Base-by-base conservation (phyloP, 495 filamentous ascomycete genomes). In the Oidiodendron maius region DNA sequence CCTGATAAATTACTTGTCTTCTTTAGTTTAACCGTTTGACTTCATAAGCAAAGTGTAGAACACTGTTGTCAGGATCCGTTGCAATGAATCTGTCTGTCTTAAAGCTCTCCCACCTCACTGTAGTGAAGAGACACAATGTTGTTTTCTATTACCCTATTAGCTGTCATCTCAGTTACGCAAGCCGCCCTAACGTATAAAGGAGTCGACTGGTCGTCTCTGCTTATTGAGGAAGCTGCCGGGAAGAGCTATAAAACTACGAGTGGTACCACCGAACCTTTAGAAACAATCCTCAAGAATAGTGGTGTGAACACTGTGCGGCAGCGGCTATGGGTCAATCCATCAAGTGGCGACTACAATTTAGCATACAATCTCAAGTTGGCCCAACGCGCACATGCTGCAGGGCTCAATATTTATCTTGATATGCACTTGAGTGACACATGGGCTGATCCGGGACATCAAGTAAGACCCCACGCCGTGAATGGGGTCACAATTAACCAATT, bases 231-330 rank as follows among this genome's bases (percentile, higher is more conserved):
- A 60, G 67, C 71, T 6, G 62, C 70, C 1, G 83, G 82, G 1
- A 67, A 77, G 39, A 65, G 65, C 0, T 89, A 83, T 65, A 82
- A 76, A 58, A 78, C 73, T 41, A 50, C 64, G 0, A 69, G 67
- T 43, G 80, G 82, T 11, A 62, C 64, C 4, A 62, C 62, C 0
- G 66, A 80, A 55, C 61, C 75, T 1, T 67, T 87, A 1, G 86
- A 89, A 52, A 70, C 62, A 2, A 87, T 88, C 44, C 61, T 87
- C 1, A 75, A 70, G 10, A 71, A 68, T 24, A 76, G 70, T 28
- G 86, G 84, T 3, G 75, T 87, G 44, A 88, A 84, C 56, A 84
- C 81, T 2, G 72, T 89, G 24, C 78, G 84, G 13, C 84, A 88
- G 58, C 74, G 86, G 16, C 52, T 88, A 18, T 89, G 83, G 84